A percentile compares a stretch with the other conserved stretches of the same genome.
Conservation (phyloP, 495 filamentous ascomycete genomes). For the Hypoxylon cercidicola region DNA sequence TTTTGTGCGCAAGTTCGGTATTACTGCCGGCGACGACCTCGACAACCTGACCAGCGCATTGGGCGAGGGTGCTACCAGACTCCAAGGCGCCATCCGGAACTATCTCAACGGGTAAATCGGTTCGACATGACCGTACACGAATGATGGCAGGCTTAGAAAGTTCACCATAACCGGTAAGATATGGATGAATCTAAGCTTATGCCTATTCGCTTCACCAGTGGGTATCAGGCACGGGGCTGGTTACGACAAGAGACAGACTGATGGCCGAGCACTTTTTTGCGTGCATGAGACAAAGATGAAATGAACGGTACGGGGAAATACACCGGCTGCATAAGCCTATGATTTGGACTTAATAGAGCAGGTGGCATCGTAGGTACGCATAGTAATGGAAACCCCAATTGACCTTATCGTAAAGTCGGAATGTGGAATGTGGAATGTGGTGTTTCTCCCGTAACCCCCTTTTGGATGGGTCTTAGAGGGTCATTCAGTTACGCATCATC, state of each 20-base stretch:
- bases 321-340: conserved; percentile 23
- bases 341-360: conserved; percentile 33
- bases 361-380: conserved; percentile 28
- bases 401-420: no score
- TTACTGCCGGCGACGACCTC: conserved; percentile 93
- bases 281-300: conserved; percentile 18
- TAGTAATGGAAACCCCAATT: conserved; percentile 37
- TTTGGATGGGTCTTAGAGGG: no score
- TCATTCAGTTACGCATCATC: no score
- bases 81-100: conserved; percentile 89
- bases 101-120: conserved; percentile 69
- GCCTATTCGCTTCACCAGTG: not conserved
- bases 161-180: not conserved
- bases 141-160: not conserved
- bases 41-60: conserved; percentile 85
- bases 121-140: not conserved
- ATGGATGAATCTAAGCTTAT: not conserved
- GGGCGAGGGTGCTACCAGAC: conserved; percentile 82
- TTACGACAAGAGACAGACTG: conserved; percentile 5
- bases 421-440: no score
- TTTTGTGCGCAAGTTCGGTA: conserved; percentile 91
- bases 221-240: not conserved
- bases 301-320: conserved; percentile 29
- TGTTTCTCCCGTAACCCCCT: no score
- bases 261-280: not conserved